A percentile compares a stretch with the other conserved stretches of the same genome.
phyloP scores from a whole-genome alignment of 2,329 filamentous ascomycete species.

The Neonectria hederae region DNA sequence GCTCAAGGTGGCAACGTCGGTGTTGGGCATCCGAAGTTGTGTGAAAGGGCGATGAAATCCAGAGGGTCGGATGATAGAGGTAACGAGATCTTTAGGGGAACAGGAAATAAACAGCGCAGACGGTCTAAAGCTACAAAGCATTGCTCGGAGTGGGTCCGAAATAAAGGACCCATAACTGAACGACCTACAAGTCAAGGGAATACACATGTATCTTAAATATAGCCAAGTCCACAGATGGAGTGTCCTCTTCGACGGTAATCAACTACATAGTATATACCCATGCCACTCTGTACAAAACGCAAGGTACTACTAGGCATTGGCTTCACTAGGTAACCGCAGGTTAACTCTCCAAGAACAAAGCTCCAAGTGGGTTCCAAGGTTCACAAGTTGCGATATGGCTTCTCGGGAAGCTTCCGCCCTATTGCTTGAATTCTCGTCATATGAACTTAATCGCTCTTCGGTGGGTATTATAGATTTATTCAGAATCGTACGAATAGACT shows the following conservation, averaged over 20 bases:
- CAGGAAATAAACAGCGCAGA: no score
- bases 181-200: neutral
- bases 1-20: no score
- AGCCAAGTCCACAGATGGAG: neutral
- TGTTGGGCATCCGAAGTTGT: neutral
- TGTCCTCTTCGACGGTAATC: neutral
- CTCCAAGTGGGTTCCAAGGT: neutral
- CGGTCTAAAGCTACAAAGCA: no score
- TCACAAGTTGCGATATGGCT: no score
- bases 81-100: no score
- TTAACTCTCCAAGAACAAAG: neutral
- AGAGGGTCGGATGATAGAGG: no score
- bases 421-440: no score
- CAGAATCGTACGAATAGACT: neutral
- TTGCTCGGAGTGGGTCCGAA: no score
- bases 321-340: neutral
- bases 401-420: no score
- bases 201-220: neutral
- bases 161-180: no score
- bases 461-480: neutral
- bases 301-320: neutral
- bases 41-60: neutral
- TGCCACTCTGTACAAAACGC: neutral
- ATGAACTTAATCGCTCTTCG: neutral
- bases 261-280: neutral